Evolutionary conservation across 2,329 filamentous ascomycete genomes (phyloP), one percentile per base, ranked within the genome.

Genomic region (Phialocephala sp.): DNA sequence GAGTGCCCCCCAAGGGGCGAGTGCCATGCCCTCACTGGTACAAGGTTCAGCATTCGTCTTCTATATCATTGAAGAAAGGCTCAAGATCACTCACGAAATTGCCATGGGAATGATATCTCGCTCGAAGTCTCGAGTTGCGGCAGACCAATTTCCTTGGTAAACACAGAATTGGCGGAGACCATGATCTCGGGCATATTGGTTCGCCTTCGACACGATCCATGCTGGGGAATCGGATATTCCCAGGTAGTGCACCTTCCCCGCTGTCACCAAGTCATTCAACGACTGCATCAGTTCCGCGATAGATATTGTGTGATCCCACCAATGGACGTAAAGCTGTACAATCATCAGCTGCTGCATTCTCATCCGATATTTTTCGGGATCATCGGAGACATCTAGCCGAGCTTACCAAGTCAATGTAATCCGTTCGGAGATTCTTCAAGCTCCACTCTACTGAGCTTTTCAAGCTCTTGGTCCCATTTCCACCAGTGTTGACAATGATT

Each of bases 171-270:
- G 87, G 1, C 85, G 84, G 36, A 92, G 81, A 12, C 88, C 89
- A 68, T 92, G 85, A 68, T 85, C 83, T 41, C 88, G 84, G 8
- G 91, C 69, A 58, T 92, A 62, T 72, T 87, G 82, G 64, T 89
- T 90, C 12, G 86, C 86, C 72, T 87, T 87, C 73, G 81, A 82
- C 11, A 89, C 87, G 14, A 89, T 77, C 89, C 89, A 91, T 18
- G 89, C 89, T 0, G 89, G 89, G 0, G 85, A 86, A 71, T 91
- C 88, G 57, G 82, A 87, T 74, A 89, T 81, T 2, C 89, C 89
- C 0, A 91, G 79, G 70, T 91, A 90, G 27, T 87, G 77, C 0
- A 91, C 87, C 71, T 90, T 90, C 20, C 88, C 86, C 1, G 80
- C 72, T 0, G 74, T 65, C 1, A 90, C 86, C 5, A 89, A 79